Evolutionary conservation across 2,329 filamentous ascomycete genomes (phyloP), one percentile per base, ranked within the genome.

Genomic region (Colletotrichum musicola): DNA sequence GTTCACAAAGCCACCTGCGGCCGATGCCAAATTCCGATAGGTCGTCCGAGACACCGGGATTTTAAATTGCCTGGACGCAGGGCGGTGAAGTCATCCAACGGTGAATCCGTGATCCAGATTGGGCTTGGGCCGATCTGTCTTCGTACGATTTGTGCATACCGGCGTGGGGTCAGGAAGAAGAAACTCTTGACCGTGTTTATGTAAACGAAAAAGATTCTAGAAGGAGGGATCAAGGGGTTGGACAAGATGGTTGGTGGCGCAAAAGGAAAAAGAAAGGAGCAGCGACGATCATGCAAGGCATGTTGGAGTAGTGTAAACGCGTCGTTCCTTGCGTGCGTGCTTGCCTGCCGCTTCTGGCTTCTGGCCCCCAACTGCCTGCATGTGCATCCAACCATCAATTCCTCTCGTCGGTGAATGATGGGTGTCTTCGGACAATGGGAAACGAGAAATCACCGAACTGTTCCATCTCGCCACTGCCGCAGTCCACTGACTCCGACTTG

Each of bases 131-230:
- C 61, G 20, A 14, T 30, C 13, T 27, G 46, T 51, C 60, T 67
- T 64, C 60, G 60, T 64, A 64, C 47, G 53, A 64, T 59, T 30
- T 44, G 27, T 59, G 61, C 65, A 63, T 64, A 58, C 47, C 59
- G 30, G 18, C 51, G 27, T 63, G 42, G 59, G 57, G 49, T 49
- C 30, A 46, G 13, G n/a, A 44, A 57, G 50, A 50, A 35, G 59
- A 14, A 62, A 62, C 42, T 27, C 20, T 22, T 50, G 14, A 20
- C 20, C 57, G 42, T 25, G n/a, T 49, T n/a, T 46, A 18, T 18
- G 44, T 46, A 46, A 18, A 46, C n/a, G 14, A 9, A 22, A 42
- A 40, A 18, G 16, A n/a, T 57, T 56, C 59, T 51, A 40, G 57
- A 62, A 51, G 18, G 59, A 51, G 54, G 38, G 38, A 63, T 49